phyloP scores from a whole-genome alignment of 371 early-diverging fungal genomes.

The Massospora cicadina region DNA sequence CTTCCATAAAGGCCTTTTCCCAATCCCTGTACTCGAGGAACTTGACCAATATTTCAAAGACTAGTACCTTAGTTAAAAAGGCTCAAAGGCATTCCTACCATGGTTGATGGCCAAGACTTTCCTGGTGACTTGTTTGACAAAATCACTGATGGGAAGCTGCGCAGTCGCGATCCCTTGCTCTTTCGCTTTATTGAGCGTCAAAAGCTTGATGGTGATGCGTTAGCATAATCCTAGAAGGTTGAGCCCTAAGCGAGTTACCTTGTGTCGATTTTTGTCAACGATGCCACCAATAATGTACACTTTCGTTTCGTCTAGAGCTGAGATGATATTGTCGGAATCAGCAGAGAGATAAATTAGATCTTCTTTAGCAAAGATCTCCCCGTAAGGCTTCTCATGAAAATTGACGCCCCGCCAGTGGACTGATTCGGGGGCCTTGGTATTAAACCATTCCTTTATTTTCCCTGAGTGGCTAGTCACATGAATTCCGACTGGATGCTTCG shows the following conservation, averaged over 20 bases:
- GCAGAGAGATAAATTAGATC: slow-evolving; percentile 75
- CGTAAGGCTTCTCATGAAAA: slow-evolving; percentile 17
- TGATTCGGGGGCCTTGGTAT: slow-evolving; percentile 14
- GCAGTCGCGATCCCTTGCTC: slow-evolving; percentile 56
- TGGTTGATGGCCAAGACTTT: slow-evolving; percentile 87
- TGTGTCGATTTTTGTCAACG: slow-evolving; percentile 85
- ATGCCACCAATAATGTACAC: slow-evolving; percentile 85
- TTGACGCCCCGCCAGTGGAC: slow-evolving; percentile 18
- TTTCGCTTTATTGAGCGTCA: slow-evolving; percentile 64
- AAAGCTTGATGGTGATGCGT: slow-evolving; percentile 17
- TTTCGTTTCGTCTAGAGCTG: slow-evolving; percentile 43
- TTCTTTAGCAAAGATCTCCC: slow-evolving; percentile 24
- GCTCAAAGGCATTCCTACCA: slow-evolving; percentile 22
- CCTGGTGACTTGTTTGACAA: slow-evolving; percentile 53
- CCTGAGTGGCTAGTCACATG: slow-evolving; percentile 24
- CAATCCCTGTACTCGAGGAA: slow-evolving; percentile 54
- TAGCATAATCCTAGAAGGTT: background rate
- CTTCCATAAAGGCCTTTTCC: slow-evolving; percentile 61
- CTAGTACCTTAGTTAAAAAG: slow-evolving; percentile 15
- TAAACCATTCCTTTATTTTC: slow-evolving; percentile 15
- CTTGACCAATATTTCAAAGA: slow-evolving; percentile 60
- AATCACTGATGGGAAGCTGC: slow-evolving; percentile 70
- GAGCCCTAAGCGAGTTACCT: slow-evolving; percentile 19
- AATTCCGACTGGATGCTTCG: slow-evolving; percentile 26
- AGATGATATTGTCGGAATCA: slow-evolving; percentile 55